These are phyloP conservation scores for Alternaria ethzedia DNA, from an alignment of 2,329 filamentous ascomycete species.

Conservation along the genomic window DNA sequence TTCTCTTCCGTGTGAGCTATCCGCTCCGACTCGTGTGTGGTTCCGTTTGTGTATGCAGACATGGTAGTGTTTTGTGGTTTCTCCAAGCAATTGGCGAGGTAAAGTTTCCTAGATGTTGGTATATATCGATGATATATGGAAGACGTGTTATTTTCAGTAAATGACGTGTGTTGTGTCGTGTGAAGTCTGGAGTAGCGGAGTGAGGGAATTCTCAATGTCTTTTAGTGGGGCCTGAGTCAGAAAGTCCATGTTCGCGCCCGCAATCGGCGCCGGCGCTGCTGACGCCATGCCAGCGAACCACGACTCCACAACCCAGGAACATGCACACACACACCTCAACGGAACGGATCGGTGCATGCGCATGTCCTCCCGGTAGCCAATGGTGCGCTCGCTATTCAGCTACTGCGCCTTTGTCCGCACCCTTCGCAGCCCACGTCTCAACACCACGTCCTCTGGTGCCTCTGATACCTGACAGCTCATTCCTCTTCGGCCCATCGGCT, in stretches of 20 bases:
- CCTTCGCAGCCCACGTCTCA: not conserved
- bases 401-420: not conserved
- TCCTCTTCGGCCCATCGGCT: not conserved
- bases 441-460: not conserved
- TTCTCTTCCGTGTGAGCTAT: conserved; percentile 54
- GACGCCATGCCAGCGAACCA: conserved; percentile 5
- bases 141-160: not conserved
- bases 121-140: not conserved
- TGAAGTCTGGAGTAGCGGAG: conserved; percentile 10
- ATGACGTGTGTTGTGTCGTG: conserved; percentile 11
- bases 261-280: conserved; percentile 9
- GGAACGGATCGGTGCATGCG: conserved; percentile 5
- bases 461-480: conserved; percentile 6
- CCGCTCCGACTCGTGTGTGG: conserved; percentile 44
- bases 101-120: not conserved
- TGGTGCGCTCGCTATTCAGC: not conserved
- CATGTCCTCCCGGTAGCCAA: not conserved
- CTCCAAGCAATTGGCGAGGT: not conserved
- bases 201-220: conserved; percentile 11
- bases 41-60: conserved; percentile 39
- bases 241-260: conserved; percentile 7
- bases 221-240: conserved; percentile 25
- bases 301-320: not conserved
- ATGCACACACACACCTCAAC: not conserved
- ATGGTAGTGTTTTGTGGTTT: conserved; percentile 20